Conservation (phyloP, 768 basidiomycete genomes). For the Dacryopinax primogenitus region DNA sequence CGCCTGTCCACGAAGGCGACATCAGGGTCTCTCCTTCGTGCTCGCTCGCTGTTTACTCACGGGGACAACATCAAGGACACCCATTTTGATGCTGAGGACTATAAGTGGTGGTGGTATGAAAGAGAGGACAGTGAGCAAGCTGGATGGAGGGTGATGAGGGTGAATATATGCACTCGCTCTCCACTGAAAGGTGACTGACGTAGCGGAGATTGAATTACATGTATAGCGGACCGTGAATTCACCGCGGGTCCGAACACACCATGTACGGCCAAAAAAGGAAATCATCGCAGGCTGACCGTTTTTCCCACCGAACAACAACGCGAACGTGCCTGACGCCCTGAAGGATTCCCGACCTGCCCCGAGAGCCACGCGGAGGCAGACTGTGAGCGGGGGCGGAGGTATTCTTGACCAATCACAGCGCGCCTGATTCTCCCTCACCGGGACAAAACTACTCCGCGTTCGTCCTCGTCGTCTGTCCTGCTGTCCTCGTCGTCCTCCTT, state of each 20-base stretch:
- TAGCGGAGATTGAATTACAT: not conserved
- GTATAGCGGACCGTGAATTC: not conserved
- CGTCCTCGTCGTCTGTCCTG: not conserved
- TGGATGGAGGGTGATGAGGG: not conserved
- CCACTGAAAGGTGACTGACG: not conserved
- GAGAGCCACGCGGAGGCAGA: not conserved
- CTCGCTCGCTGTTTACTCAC: slow-evolving; percentile 34
- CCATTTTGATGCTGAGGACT: slow-evolving; percentile 37
- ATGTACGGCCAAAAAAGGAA: not conserved
- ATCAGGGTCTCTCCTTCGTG: not conserved
- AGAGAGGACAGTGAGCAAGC: not conserved
- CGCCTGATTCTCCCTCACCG: not conserved
- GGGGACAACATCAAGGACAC: slow-evolving; percentile 71
- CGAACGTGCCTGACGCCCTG: not conserved
- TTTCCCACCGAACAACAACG: not conserved
- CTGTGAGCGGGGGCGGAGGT: not conserved
- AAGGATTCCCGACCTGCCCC: not conserved
- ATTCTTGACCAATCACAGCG: not conserved
- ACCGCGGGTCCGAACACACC: not conserved
- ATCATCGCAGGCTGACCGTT: not conserved
- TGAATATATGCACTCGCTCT: slow-evolving; percentile 8
- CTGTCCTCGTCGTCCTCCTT: slow-evolving; percentile 1
- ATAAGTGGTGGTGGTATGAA: not conserved
- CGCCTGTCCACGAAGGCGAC: slow-evolving; percentile 41
- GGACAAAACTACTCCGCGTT: not conserved